Evolutionary conservation across 2,329 filamentous ascomycete genomes (phyloP), one percentile per base, ranked within the genome.

Genomic region (Westerdykella aurantiaca): DNA sequence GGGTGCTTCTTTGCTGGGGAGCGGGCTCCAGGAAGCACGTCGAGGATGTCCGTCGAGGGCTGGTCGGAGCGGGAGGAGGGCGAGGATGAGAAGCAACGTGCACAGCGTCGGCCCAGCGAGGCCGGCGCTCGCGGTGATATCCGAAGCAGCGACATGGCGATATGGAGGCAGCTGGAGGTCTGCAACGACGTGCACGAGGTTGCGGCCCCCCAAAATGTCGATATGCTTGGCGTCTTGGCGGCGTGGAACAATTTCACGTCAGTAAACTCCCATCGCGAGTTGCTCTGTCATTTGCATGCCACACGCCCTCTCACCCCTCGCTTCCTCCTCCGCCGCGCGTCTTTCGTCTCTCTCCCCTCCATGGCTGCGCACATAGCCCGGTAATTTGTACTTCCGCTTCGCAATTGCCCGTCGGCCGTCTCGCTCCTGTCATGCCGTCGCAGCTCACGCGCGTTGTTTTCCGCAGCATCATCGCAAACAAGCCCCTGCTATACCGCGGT

Each of bases 371-470:
- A 44, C 21, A 14, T 23, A 25, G 37, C 21, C 23, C 50, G 38
- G 46, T 43, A 38, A 35, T 34, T 13, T 29, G 25, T 9, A 29
- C 9, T 12, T 29, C 25, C 25, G 25, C 25, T 9, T 29, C 25
- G 39, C 41, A 41, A 37, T 47, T 37, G 43, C 33, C 35, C 37
- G 17, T 17, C 41, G 14, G 37, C 22, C 31, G 37, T 42, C 35
- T 45, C 38, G 37, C 44, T 42, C 29, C 60, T 51, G 48, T 62
- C 46, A 82, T 82, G 79, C 74, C 75, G 44, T 80, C 79, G 50
- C 77, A 80, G 52, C 70, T 82, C 57, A 79, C 78, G 48, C 78
- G 78, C 63, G 69, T 73, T 64, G 76, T 81, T 53, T 80, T 80
- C 64, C 75, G 77, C 55, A 72, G 73, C 56, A 68, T 82, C 52